These are phyloP conservation scores for Pleurotus giganteus DNA, from an alignment of 768 basidiomycete genomes.

Conservation along the genomic window DNA sequence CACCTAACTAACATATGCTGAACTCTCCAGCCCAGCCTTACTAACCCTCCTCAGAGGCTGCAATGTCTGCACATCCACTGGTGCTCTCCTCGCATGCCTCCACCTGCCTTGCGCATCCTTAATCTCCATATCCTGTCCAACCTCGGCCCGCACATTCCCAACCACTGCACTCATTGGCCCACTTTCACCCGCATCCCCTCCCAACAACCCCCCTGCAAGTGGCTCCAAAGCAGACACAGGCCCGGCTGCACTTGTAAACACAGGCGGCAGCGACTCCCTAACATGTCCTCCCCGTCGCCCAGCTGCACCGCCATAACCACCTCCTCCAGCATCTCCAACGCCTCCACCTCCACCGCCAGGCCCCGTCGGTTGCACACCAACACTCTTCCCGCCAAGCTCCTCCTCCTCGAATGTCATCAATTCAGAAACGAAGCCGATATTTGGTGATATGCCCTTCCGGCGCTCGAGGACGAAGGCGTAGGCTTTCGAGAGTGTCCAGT, in stretches of 20 bases:
- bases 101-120: slow-evolving; percentile 84
- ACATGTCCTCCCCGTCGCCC: slow-evolving; percentile 58
- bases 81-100: slow-evolving; percentile 81
- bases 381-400: slow-evolving; percentile 76
- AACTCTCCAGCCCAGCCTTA: slow-evolving; percentile 90
- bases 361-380: slow-evolving; percentile 55
- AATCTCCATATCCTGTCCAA: slow-evolving; percentile 85
- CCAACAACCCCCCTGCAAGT: slow-evolving; percentile 18
- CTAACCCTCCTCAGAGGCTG: slow-evolving; percentile 89
- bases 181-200: slow-evolving; percentile 22
- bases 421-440: slow-evolving; percentile 96
- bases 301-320: slow-evolving; percentile 41
- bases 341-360: slow-evolving; percentile 24
- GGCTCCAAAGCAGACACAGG: slow-evolving; percentile 15
- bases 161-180: slow-evolving; percentile 39
- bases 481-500: slow-evolving; percentile 91
- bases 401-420: slow-evolving; percentile 95
- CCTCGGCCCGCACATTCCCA: slow-evolving; percentile 52
- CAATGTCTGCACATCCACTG: slow-evolving; percentile 83
- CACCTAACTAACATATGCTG: no score
- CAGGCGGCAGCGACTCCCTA: slow-evolving; percentile 75
- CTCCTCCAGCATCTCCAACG: slow-evolving; percentile 25
- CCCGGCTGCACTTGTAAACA: slow-evolving; percentile 29
- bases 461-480: slow-evolving; percentile 92
- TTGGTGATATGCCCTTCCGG: slow-evolving; percentile 92